Percentiles rank a stretch among this genome's conserved stretches.
Conservation (phyloP, 805 yeast species). For the Yarrowia sp. region DNA sequence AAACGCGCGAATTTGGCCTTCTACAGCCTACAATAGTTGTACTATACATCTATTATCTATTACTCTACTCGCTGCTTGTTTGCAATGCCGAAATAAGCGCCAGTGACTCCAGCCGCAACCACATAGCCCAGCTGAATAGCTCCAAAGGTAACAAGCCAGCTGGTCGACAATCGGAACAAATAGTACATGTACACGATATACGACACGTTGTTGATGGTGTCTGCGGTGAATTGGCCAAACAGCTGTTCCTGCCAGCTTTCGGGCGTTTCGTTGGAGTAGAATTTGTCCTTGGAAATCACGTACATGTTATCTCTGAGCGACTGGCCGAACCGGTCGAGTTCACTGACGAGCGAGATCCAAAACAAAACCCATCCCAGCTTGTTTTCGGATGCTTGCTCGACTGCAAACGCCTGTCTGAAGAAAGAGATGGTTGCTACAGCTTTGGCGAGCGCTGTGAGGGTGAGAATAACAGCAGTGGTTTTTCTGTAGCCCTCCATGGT, state of each 20-base stretch:
- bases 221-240: not conserved
- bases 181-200: not conserved
- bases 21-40: too few relatives aligned
- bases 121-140: constrained; percentile 1
- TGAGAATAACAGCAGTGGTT: not conserved
- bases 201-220: not conserved
- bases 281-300: constrained; percentile 13
- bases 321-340: constrained; percentile 1
- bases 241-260: constrained; percentile 7
- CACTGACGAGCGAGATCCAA: not conserved
- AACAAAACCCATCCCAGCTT: not conserved
- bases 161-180: not conserved
- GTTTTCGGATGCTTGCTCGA: not conserved
- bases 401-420: not conserved
- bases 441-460: not conserved
- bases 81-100: constrained; percentile 16
- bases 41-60: too few relatives aligned
- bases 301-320: constrained; percentile 12
- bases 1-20: too few relatives aligned
- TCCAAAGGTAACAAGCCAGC: constrained; percentile 7
- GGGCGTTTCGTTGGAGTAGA: constrained; percentile 13
- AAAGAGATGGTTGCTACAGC: not conserved
- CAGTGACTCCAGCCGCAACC: not conserved
- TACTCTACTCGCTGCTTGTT: not conserved
- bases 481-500: not conserved